These are phyloP conservation scores for Eremochloa ophiuroides DNA, from an alignment of 176 grass and related monocot species.

Conservation along the genomic window DNA sequence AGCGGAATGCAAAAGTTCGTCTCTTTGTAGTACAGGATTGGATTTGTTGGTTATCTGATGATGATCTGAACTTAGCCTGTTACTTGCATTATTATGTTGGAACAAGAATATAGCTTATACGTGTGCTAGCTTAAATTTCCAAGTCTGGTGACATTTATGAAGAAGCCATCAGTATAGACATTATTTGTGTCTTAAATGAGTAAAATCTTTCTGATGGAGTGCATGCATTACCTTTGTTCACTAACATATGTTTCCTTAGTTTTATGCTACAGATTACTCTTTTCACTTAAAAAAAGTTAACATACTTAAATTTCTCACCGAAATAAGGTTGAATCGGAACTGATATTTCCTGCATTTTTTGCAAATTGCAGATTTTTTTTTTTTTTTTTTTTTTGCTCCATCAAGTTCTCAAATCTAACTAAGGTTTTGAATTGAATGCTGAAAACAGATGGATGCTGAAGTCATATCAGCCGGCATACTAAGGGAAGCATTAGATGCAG, in stretches of 20 bases:
- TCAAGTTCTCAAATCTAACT: not conserved
- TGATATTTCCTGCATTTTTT: not conserved
- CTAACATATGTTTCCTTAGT: not conserved
- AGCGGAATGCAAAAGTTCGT: not conserved
- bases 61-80: not conserved
- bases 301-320: not conserved
- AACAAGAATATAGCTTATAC: not conserved
- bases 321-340: not conserved
- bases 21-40: not conserved
- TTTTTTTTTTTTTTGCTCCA: no score
- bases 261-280: not conserved
- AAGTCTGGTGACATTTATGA: no score
- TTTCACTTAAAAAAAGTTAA: not conserved
- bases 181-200: not conserved
- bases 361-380: not conserved
- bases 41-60: not conserved
- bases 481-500: conserved; percentile 72
- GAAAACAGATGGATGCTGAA: conserved; percentile 89
- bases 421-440: conserved; percentile 3
- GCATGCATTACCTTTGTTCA: not conserved
- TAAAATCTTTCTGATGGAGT: not conserved
- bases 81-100: no score
- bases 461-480: conserved; percentile 90
- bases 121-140: not conserved
- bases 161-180: no score